phyloP scores from a whole-genome alignment of 2,329 filamentous ascomycete species.

The Aureobasidium sp. region DNA sequence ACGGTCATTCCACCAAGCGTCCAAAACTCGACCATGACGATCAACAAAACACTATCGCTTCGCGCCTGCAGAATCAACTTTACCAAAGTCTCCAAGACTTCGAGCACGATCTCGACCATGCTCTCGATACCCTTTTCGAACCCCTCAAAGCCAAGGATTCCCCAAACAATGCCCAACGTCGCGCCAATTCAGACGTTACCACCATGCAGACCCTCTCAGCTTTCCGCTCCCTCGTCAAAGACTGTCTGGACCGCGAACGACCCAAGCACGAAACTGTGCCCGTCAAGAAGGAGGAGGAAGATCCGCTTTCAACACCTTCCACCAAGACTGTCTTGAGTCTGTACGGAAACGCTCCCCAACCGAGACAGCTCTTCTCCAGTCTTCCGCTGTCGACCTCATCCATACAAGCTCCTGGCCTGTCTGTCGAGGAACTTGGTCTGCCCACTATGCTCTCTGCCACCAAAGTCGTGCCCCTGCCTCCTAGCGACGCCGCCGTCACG shows the following conservation, averaged over 20 bases:
- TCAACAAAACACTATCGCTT: conserved; percentile 32
- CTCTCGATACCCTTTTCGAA: conserved; percentile 33
- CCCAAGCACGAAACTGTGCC: neutral
- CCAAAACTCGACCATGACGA: conserved; percentile 34
- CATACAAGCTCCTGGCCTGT: conserved; percentile 27
- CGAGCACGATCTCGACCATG: conserved; percentile 36
- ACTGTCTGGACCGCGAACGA: conserved; percentile 26
- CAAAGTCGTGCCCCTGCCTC: conserved; percentile 52
- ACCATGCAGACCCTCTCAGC: conserved; percentile 27
- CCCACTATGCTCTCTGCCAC: conserved; percentile 69
- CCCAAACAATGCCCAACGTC: conserved; percentile 15
- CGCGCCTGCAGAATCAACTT: conserved; percentile 30
- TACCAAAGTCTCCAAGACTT: conserved; percentile 27
- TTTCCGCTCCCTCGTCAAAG: conserved; percentile 24
- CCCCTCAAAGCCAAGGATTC: conserved; percentile 26
- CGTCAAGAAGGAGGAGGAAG: conserved; percentile 15
- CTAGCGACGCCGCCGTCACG: conserved; percentile 35
- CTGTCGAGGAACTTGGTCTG: conserved; percentile 57
- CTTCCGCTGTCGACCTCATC: conserved; percentile 48
- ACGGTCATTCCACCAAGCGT: conserved; percentile 40
- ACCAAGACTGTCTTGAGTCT: conserved; percentile 64
- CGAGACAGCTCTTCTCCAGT: conserved; percentile 80
- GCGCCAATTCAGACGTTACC: conserved; percentile 32
- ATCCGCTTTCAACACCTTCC: conserved; percentile 21
- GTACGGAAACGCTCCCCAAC: conserved; percentile 64